A percentile compares a stretch with the other conserved stretches of the same genome.
Conservation (phyloP, 805 yeast genomes). For the Maudiozyma saulgeensis region DNA sequence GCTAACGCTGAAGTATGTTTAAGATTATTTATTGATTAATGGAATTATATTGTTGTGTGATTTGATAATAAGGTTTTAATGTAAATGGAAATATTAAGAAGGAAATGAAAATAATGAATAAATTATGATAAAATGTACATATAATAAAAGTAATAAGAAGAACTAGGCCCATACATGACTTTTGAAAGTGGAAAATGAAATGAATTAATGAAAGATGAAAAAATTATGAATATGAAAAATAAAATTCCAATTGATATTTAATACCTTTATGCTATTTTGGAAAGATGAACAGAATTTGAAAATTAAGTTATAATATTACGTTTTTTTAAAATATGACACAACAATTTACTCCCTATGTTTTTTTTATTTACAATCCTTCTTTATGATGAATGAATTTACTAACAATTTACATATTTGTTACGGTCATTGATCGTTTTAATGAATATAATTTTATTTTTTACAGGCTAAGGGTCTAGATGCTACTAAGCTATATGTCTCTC, state of each 20-base stretch:
- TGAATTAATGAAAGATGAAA: background rate
- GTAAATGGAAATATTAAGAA: no score
- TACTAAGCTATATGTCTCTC: slow-evolving; percentile 86
- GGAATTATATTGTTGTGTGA: background rate
- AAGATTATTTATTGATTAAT: background rate
- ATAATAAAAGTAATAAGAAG: background rate
- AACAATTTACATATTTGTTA: background rate
- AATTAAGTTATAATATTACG: no score
- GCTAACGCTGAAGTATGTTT: slow-evolving; percentile 84
- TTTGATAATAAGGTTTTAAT: no score
- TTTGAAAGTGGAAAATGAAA: no score
- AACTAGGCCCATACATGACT: no score
- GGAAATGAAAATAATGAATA: no score
- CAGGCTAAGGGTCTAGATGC: slow-evolving; percentile 93
- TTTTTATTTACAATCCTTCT: background rate
- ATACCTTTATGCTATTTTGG: no score
- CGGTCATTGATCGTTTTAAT: background rate
- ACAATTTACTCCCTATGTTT: background rate
- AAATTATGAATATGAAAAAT: no score
- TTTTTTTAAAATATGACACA: background rate
- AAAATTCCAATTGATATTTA: no score
- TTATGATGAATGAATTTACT: background rate
- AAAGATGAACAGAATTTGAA: no score
- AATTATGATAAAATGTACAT: no score
- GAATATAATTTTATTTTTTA: background rate